phyloP scores from a whole-genome alignment of 495 filamentous ascomycete genomes.

The Penicillium coprophilum region DNA sequence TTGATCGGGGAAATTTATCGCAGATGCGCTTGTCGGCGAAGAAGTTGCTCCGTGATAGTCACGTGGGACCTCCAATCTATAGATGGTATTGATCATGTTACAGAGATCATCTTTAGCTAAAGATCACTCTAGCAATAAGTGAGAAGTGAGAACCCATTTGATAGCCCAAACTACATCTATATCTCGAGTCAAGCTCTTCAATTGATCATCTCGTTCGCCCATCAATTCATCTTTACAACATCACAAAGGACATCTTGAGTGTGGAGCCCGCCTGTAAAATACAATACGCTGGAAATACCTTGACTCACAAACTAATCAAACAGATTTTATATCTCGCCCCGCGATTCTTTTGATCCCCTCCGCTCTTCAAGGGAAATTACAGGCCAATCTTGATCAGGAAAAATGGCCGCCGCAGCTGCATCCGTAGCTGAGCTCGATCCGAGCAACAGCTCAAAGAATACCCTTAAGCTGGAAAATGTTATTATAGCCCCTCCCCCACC shows the following conservation, averaged over 20 bases:
- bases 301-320: constrained; percentile 28
- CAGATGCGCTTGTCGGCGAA: constrained; percentile 25
- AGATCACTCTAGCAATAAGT: neutral
- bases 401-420: constrained; percentile 56
- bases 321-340: constrained; percentile 35
- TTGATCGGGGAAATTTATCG: constrained; percentile 30
- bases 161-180: neutral
- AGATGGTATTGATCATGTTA: neutral
- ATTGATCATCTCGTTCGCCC: neutral
- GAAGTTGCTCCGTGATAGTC: constrained; percentile 34
- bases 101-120: neutral
- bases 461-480: constrained; percentile 73
- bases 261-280: constrained; percentile 2
- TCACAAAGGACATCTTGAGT: neutral
- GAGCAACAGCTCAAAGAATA: constrained; percentile 61
- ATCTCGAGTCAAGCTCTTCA: neutral
- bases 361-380: constrained; percentile 17
- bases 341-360: constrained; percentile 30
- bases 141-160: neutral
- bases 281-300: constrained; percentile 22
- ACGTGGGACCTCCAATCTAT: constrained; percentile 21
- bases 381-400: constrained; percentile 22
- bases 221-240: neutral
- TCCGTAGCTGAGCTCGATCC: constrained; percentile 59
- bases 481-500: constrained; percentile 28